These are phyloP conservation scores for Polygonum aviculare DNA, from an alignment of 148 eudicot genomes.

Conservation along the genomic window DNA sequence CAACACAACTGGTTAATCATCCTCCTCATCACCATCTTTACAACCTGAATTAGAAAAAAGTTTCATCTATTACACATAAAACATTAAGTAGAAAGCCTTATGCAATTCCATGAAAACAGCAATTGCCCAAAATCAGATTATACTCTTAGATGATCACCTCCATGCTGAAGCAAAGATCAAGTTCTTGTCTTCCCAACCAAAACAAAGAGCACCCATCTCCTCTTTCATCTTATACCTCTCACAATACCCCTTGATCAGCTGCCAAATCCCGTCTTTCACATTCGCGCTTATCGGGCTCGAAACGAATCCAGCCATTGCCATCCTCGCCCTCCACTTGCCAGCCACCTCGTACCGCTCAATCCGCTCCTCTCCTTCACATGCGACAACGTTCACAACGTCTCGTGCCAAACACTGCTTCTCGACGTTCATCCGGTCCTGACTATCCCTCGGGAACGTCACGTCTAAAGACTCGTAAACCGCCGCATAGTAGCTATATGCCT, in stretches of 20 bases:
- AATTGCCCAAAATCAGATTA: background rate
- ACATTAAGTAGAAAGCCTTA: background rate
- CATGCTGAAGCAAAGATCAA: conserved; percentile 78
- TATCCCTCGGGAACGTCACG: conserved; percentile 61
- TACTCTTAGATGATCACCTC: conserved; percentile 21
- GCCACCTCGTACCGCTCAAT: conserved; percentile 90
- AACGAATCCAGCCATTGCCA: conserved; percentile 89
- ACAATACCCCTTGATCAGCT: conserved; percentile 50
- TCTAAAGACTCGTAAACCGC: conserved; percentile 83
- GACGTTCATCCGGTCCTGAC: conserved; percentile 83
- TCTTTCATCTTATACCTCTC: conserved; percentile 52
- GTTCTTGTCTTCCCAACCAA: conserved; percentile 79
- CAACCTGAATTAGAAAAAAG: background rate
- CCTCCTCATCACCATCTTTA: background rate
- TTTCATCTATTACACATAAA: background rate
- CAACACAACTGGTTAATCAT: conserved; percentile 1
- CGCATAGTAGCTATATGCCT: conserved; percentile 67
- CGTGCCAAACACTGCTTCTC: conserved; percentile 92
- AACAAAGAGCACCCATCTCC: conserved; percentile 51
- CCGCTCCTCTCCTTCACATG: conserved; percentile 94
- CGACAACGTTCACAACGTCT: conserved; percentile 73
- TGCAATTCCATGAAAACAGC: background rate
- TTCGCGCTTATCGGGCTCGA: conserved; percentile 34
- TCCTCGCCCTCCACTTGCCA: conserved; percentile 96
- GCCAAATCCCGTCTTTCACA: conserved; percentile 27